Base-by-base conservation (phyloP, 2,329 filamentous ascomycete genomes). In the Aspergillus luchuensis region DNA sequence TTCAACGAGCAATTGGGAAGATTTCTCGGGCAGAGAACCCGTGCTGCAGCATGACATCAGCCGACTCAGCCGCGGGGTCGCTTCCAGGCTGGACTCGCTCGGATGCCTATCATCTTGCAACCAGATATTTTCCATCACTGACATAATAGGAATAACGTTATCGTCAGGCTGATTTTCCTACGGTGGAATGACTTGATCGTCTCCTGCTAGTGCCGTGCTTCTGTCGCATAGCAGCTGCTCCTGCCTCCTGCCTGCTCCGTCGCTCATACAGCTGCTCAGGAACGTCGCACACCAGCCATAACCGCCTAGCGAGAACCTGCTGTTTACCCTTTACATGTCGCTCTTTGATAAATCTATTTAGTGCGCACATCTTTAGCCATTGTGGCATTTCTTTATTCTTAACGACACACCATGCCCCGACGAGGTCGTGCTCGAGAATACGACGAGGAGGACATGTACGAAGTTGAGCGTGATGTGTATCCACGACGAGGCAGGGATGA, bases 41-140 rank as follows among this genome's bases (percentile, higher is more conserved):
- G 84, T 88, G 61, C 59, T 67, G 63, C 61, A 61, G 67, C 63
- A 67, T 71, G 70, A 73, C 71, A 73, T 73, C 71, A 73, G 68
- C 66, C 65, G 59, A 63, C 56, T 50, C 60, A 65, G 64, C 64
- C 67, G 68, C 67, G 66, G 69, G 69, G 66, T 68, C 57, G 47
- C 56, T 60, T 60, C 47, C 61, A 63, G 56, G 45, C 60, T 55
- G 59, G 36, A 23, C 41, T 28, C 15, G 30, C 47, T 50, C 47
- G 28, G 47, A 50, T 30, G 47, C 47, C 47, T 11, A 33, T 50
- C 56, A 58, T 39, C 48, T 23, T 28, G 48, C 47, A 50, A 17
- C 28, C 30, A 25, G 15, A 28, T 11, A 25, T 17, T 33, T 50
- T 33, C 47, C 25, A n/a, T 50, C 47, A 28, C 30, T 17, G 47